Conservation (phyloP, 106 monocot species). For the Acorus gramineus region DNA sequence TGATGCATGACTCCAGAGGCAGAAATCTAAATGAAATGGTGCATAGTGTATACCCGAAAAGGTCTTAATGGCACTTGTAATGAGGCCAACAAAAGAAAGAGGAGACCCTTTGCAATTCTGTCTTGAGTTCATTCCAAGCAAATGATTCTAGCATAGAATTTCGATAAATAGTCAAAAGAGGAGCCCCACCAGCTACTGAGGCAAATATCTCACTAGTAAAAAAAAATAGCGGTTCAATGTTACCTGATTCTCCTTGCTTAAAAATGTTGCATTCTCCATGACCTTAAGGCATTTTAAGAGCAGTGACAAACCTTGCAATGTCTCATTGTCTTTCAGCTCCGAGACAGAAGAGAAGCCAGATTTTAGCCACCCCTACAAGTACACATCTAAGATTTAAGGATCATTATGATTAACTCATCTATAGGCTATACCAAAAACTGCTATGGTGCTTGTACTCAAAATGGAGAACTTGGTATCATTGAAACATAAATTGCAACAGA, state of each 20-base stretch:
- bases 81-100: slow-evolving; percentile 62
- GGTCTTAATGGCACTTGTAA: slow-evolving; percentile 55
- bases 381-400: not conserved
- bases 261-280: slow-evolving; percentile 96
- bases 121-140: slow-evolving; percentile 52
- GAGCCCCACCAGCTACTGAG: no score
- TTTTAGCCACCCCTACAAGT: slow-evolving; percentile 42
- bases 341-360: slow-evolving; percentile 12
- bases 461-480: no score
- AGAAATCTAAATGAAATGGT: not conserved
- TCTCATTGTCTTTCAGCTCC: slow-evolving; percentile 34
- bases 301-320: slow-evolving; percentile 48
- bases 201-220: not conserved
- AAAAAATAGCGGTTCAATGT: not conserved
- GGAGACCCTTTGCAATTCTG: slow-evolving; percentile 23
- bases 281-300: slow-evolving; percentile 92
- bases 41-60: slow-evolving; percentile 56
- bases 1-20: not conserved
- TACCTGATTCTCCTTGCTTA: slow-evolving; percentile 97
- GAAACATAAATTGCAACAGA: no score
- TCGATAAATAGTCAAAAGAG: not conserved
- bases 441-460: no score
- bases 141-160: slow-evolving; percentile 39
- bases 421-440: no score
- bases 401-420: no score